Evolutionary conservation across 140 eudicot species (phyloP), one percentile per base, ranked within the genome.

Genomic region (Oenanthe javanica): DNA sequence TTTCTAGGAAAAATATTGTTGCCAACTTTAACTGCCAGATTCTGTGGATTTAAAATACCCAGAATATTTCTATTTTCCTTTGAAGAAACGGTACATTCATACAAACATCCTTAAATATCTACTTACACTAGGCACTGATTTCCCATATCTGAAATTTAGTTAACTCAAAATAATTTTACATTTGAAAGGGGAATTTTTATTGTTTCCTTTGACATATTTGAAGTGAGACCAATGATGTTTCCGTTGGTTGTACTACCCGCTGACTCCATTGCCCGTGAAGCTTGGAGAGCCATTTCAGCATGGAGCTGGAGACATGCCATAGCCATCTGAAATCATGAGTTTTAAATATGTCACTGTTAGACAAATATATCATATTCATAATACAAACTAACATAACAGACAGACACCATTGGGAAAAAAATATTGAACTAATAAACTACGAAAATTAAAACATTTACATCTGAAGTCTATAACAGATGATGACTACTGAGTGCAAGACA

Each of bases 271-370:
- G 91, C 96, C 82, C 98, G 88, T 16, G 98, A 92, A 52, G 97
- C 86, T 83, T 86, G 94, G 72, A 94, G 85, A 45, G 97, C 96
- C 97, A 92, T 89, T 88, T 94, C 98, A 0, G 97, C 86, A 67
- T 94, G 98, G 47, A 92, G 96, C 75, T 92, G 98, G 55, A 94
- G 93, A 69, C 98, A 94, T 36, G 87, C 90, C 90, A 92, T 90
- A 19, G 98, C 98, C 89, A 90, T 89, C 98, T 94, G 89, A 75
- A 70, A 77, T 66, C 52, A 50, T 5, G 49, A 23, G 11, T 25
- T n/a, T 45, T 69, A 4, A 38, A 23, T n/a, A 77, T 6, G 25
- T 40, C 50, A 64, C 48, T 14, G 31, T 31, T 31, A 31, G 45
- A 43, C 27, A 57, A 52, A 61, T 57, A 8, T 7, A 61, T 8